A percentile compares a stretch with the other conserved stretches of the same genome.
These are phyloP conservation scores for Metarhizium rileyi DNA, from an alignment of 2,329 filamentous ascomycete genomes.

Conservation along the genomic window DNA sequence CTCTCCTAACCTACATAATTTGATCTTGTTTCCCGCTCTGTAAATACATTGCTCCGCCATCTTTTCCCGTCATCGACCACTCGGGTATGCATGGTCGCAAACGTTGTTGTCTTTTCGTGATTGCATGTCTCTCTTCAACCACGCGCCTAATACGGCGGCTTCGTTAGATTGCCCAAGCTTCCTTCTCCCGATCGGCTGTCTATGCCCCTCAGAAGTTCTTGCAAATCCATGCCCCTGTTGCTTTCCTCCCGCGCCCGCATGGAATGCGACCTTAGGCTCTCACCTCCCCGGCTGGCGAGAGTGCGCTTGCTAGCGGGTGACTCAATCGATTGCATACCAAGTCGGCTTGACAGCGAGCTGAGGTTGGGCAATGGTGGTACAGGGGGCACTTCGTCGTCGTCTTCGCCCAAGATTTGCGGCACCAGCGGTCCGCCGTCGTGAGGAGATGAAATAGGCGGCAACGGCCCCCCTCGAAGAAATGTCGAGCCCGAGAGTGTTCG, in stretches of 20 bases:
- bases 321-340: conserved; percentile 11
- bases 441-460: conserved; percentile 33
- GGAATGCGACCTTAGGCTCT: conserved; percentile 26
- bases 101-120: no score
- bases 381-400: conserved; percentile 36
- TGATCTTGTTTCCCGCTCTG: neutral
- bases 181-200: conserved; percentile 38
- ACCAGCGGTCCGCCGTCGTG: conserved; percentile 11
- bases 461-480: conserved; percentile 27
- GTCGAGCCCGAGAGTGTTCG: conserved; percentile 25
- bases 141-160: conserved; percentile 37
- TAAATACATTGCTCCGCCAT: neutral
- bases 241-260: conserved; percentile 23
- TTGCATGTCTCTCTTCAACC: neutral
- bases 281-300: conserved; percentile 32
- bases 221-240: conserved; percentile 32
- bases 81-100: neutral
- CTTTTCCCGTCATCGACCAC: neutral
- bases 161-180: conserved; percentile 34
- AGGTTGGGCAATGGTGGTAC: conserved; percentile 44
- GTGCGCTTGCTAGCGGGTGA: conserved; percentile 16
- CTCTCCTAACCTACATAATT: neutral
- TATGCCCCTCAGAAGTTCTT: conserved; percentile 40
- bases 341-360: conserved; percentile 20
- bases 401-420: neutral